Percentiles rank a stretch among this genome's conserved stretches.
Evolutionary conservation across 306 rosid genomes (phyloP).

Genomic region (Biancaea sappan): DNA sequence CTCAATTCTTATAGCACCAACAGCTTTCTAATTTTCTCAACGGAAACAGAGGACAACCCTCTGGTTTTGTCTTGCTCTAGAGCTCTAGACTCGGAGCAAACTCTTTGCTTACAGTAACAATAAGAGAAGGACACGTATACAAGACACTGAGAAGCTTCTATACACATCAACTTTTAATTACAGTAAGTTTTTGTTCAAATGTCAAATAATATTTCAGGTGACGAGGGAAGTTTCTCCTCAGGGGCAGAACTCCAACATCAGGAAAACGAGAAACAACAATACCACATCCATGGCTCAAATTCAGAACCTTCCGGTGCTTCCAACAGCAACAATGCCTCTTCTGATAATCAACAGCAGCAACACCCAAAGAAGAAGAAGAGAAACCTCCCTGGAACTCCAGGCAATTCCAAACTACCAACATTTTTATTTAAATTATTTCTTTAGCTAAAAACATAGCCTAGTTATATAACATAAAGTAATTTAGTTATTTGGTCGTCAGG

Average conservation of each 20-base stretch:
- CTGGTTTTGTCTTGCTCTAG: slow-evolving; percentile 53
- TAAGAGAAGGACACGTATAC: too few relatives aligned
- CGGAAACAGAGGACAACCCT: slow-evolving; percentile 47
- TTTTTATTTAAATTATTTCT: too few relatives aligned
- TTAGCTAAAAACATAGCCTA: not conserved
- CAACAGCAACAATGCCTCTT: slow-evolving; percentile 46
- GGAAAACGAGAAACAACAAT: slow-evolving; percentile 35
- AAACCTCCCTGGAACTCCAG: slow-evolving; percentile 87
- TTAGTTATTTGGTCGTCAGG: too few relatives aligned
- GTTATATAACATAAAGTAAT: too few relatives aligned
- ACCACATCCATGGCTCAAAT: slow-evolving; percentile 46
- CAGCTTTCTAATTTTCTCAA: slow-evolving; percentile 33
- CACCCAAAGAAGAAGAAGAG: slow-evolving; percentile 65
- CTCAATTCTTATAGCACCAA: slow-evolving; percentile 9
- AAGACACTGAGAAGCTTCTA: slow-evolving; percentile 34
- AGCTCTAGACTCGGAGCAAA: too few relatives aligned
- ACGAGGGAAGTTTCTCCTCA: slow-evolving; percentile 67
- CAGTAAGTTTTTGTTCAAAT: slow-evolving; percentile 26
- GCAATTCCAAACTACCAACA: slow-evolving; percentile 41
- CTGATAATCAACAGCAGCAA: slow-evolving; percentile 36
- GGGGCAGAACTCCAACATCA: slow-evolving; percentile 51
- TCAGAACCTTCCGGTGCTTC: slow-evolving; percentile 35
- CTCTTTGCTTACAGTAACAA: too few relatives aligned
- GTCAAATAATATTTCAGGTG: slow-evolving; percentile 75
- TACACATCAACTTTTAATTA: not conserved